Evolutionary conservation across 2,329 filamentous ascomycete species (phyloP).

Genomic region (Penicillium corylophilum): DNA sequence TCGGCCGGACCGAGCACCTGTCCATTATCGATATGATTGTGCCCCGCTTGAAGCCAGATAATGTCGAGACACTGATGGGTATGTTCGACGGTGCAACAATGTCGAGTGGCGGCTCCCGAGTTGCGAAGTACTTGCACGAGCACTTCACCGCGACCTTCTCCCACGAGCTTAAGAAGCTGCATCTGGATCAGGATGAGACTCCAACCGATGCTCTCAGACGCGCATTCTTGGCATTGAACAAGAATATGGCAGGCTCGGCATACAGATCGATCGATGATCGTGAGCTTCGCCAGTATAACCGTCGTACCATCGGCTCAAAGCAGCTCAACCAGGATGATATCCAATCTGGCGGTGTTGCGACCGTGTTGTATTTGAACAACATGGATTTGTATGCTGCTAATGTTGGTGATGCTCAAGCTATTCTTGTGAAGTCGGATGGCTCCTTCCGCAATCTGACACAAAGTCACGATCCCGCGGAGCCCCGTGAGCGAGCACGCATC

Average conservation of each 20-base stretch:
- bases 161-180: conserved; percentile 74
- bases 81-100: conserved; percentile 94
- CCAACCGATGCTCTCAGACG: conserved; percentile 80
- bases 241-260: conserved; percentile 84
- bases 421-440: conserved; percentile 87
- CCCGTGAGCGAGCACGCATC: conserved; percentile 79
- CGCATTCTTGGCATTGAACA: conserved; percentile 86
- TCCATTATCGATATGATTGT: conserved; percentile 96
- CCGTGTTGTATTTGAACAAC: conserved; percentile 83
- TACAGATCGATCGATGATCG: conserved; percentile 78
- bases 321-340: conserved; percentile 86
- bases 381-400: conserved; percentile 94
- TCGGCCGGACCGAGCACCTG: conserved; percentile 89
- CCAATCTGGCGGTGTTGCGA: conserved; percentile 85
- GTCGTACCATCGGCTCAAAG: conserved; percentile 69
- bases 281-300: conserved; percentile 58
- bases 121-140: conserved; percentile 94
- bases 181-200: conserved; percentile 66
- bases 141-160: conserved; percentile 86
- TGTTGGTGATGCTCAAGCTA: conserved; percentile 92
- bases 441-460: conserved; percentile 78
- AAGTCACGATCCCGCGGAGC: conserved; percentile 91
- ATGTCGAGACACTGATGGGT: conserved; percentile 87
- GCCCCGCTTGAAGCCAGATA: conserved; percentile 83
- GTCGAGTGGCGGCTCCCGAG: conserved; percentile 85